These are phyloP conservation scores for Croton setiger DNA, from an alignment of 441 rosid species.

Conservation along the genomic window DNA sequence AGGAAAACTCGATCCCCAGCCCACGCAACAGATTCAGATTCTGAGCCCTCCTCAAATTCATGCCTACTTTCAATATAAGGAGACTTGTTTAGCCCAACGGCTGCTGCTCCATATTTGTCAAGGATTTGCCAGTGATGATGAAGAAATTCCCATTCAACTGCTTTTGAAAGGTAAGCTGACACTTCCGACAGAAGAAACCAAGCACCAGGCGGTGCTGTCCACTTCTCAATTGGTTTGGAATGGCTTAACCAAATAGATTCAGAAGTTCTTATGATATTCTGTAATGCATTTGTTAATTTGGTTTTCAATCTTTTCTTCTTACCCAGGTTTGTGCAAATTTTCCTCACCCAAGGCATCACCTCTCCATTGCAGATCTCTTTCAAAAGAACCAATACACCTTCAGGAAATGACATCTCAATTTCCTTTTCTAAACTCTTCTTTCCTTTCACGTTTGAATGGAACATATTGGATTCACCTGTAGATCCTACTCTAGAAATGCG, in stretches of 20 bases:
- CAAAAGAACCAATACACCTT: constrained; percentile 57
- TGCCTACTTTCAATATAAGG: constrained; percentile 27
- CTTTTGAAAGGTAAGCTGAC: constrained; percentile 66
- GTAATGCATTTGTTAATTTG: constrained; percentile 60
- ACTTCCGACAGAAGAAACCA: constrained; percentile 95
- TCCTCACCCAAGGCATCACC: constrained; percentile 88
- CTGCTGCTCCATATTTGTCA: constrained; percentile 49
- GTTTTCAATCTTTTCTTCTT: constrained; percentile 74
- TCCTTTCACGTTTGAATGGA: constrained; percentile 26
- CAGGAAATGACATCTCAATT: constrained; percentile 49
- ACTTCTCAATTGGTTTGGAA: constrained; percentile 68
- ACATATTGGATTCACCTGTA: constrained; percentile 25
- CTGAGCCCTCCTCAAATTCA: constrained; percentile 39
- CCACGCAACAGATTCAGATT: constrained; percentile 67
- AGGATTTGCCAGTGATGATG: constrained; percentile 90
- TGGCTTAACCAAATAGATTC: constrained; percentile 76
- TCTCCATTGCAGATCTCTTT: constrained; percentile 69
- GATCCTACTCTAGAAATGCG: constrained; percentile 57
- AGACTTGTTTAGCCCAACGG: constrained; percentile 34
- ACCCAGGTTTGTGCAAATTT: constrained; percentile 75
- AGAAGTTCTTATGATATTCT: constrained; percentile 69
- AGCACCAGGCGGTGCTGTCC: constrained; percentile 96
- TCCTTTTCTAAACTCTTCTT: constrained; percentile 41
- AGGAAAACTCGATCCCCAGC: constrained; percentile 92
- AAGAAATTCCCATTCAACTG: constrained; percentile 94